These are phyloP conservation scores for Lantana camara DNA, from an alignment of 257 asterid species.

Conservation along the genomic window DNA sequence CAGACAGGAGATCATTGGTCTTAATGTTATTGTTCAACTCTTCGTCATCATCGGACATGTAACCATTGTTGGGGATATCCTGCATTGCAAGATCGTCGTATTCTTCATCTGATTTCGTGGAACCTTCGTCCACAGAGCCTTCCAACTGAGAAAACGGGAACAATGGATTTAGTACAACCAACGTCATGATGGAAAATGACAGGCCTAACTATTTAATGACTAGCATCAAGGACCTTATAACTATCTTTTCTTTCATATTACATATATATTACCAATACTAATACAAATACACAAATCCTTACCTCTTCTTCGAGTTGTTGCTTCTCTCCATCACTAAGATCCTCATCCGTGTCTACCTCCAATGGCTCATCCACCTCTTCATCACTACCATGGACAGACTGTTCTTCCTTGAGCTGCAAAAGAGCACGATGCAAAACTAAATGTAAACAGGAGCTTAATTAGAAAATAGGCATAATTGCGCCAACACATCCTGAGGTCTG, in stretches of 20 bases:
- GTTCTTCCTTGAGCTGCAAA: constrained; percentile 83
- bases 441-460: constrained; percentile 2
- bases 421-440: constrained; percentile 17
- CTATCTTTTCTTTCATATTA: no score
- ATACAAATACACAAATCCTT: constrained; percentile 13
- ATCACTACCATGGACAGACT: constrained; percentile 92
- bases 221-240: no score
- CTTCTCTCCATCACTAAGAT: constrained; percentile 61
- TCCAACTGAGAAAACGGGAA: constrained; percentile 49
- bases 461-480: neutral
- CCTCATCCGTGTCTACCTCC: constrained; percentile 88
- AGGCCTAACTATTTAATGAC: no score
- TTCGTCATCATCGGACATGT: constrained; percentile 54
- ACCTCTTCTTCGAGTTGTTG: constrained; percentile 69
- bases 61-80: constrained; percentile 53
- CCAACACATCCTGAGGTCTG: no score
- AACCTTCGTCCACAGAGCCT: constrained; percentile 92
- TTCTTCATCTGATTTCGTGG: constrained; percentile 83
- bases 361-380: constrained; percentile 87
- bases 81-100: constrained; percentile 87
- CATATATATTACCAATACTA: constrained; percentile 11
- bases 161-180: no score
- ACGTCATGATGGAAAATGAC: no score
- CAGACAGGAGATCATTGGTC: constrained; percentile 22
- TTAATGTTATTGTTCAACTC: constrained; percentile 24